These are phyloP conservation scores for Ascochyta viciae-villosae DNA, from an alignment of 2,329 filamentous ascomycete genomes.

Conservation along the genomic window DNA sequence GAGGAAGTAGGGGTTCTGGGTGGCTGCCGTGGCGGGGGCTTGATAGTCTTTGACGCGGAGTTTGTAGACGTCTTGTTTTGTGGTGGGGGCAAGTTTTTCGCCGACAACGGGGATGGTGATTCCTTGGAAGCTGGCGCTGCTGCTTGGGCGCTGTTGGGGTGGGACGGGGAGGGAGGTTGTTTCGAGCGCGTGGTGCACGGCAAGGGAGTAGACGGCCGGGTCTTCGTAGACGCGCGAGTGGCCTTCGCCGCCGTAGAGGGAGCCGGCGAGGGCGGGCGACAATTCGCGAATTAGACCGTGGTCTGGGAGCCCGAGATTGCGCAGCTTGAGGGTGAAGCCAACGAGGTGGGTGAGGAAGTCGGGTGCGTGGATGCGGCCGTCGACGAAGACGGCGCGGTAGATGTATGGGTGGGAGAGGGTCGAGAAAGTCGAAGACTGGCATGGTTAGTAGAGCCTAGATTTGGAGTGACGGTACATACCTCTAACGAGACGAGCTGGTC, in stretches of 20 bases:
- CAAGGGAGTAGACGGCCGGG: conserved; percentile 76
- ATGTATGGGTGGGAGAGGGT: conserved; percentile 90
- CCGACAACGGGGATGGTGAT: conserved; percentile 43
- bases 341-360: conserved; percentile 94
- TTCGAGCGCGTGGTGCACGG: conserved; percentile 57
- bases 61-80: conserved; percentile 31
- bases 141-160: conserved; percentile 28
- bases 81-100: conserved; percentile 26
- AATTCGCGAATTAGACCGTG: conserved; percentile 93
- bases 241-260: conserved; percentile 88
- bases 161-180: conserved; percentile 50
- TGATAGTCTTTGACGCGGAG: conserved; percentile 46
- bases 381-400: conserved; percentile 93
- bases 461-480: conserved; percentile 54
- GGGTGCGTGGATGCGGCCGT: conserved; percentile 87
- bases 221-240: conserved; percentile 96
- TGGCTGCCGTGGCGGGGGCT: conserved; percentile 26
- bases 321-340: conserved; percentile 89
- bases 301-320: conserved; percentile 90
- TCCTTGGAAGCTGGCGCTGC: conserved; percentile 35
- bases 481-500: conserved; percentile 95
- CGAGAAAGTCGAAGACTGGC: conserved; percentile 84
- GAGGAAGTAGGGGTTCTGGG: conserved; percentile 83
- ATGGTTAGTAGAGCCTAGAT: conserved; percentile 6
- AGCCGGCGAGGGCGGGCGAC: conserved; percentile 85